phyloP scores from a whole-genome alignment of 306 rosid species.

The Quercus aquifolioides region DNA sequence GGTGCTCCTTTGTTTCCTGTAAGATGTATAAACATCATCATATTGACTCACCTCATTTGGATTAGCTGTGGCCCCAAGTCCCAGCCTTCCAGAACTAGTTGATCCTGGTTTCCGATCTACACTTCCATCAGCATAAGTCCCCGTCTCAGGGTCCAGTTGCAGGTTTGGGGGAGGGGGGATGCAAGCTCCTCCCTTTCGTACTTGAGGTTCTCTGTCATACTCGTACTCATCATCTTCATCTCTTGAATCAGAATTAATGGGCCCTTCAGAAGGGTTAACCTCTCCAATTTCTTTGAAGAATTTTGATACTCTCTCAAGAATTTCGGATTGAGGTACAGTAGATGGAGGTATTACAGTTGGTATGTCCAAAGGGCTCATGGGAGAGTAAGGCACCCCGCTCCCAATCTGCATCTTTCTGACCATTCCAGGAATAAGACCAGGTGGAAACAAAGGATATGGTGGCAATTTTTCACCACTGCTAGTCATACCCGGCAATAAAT shows the following conservation, averaged over 20 bases:
- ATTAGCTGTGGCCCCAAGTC: conserved; percentile 83
- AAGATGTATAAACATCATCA: conserved; percentile 94
- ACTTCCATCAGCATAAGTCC: conserved; percentile 81
- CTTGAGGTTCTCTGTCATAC: conserved; percentile 52
- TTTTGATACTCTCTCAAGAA: conserved; percentile 83
- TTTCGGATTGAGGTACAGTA: conserved; percentile 52
- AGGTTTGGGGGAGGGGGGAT: conserved; percentile 89
- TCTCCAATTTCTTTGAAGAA: conserved; percentile 95
- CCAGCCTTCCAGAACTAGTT: conserved; percentile 66
- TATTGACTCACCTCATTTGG: conserved; percentile 91
- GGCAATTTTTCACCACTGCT: conserved; percentile 64
- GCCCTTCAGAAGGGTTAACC: conserved; percentile 90
- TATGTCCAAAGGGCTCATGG: conserved; percentile 76
- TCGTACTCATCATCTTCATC: conserved; percentile 69
- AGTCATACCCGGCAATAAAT: conserved; percentile 50
- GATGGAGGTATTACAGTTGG: conserved; percentile 77
- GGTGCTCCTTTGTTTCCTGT: conserved; percentile 96
- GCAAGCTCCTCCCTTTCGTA: conserved; percentile 94
- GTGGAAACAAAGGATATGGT: conserved; percentile 92
- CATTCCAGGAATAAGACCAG: conserved; percentile 98
- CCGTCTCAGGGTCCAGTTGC: conserved; percentile 92
- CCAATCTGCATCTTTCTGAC: conserved; percentile 98
- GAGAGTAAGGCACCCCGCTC: conserved; percentile 94
- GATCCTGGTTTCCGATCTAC: conserved; percentile 61
- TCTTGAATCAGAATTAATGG: conserved; percentile 64